Percentiles rank a stretch among this genome's conserved stretches.
Conservation (phyloP, 305 asterid genomes). For the Fraxinus albicans region DNA sequence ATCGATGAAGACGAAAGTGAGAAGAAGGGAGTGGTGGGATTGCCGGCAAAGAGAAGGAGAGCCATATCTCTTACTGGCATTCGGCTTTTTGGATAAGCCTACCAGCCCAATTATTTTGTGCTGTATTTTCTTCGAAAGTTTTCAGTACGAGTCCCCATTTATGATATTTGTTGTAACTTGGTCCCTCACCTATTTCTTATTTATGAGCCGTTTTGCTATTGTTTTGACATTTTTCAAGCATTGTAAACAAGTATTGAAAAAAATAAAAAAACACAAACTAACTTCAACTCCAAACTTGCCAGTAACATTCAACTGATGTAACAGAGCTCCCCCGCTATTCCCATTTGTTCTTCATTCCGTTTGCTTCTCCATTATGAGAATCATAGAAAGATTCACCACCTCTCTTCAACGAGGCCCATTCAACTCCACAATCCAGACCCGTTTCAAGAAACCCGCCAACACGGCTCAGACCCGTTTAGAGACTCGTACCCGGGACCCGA, state of each 20-base stretch:
- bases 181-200: background rate
- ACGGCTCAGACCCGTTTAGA: conserved; percentile 88
- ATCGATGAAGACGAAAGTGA: conserved; percentile 31
- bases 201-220: too few species aligned
- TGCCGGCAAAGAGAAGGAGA: conserved; percentile 32
- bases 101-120: background rate
- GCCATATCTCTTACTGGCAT: conserved; percentile 36
- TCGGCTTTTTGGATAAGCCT: background rate
- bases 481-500: conserved; percentile 61
- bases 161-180: background rate
- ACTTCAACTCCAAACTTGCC: background rate
- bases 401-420: conserved; percentile 51
- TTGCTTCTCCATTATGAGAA: conserved; percentile 29
- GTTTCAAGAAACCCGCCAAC: conserved; percentile 76
- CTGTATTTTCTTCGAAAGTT: background rate
- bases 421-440: conserved; percentile 57
- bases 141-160: background rate
- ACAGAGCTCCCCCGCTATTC: background rate
- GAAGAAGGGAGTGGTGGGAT: conserved; percentile 24
- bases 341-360: background rate
- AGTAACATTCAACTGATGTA: background rate
- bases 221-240: too few species aligned
- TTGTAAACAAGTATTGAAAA: too few species aligned
- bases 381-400: conserved; percentile 25
- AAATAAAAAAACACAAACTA: background rate